A percentile compares a stretch with the other conserved stretches of the same genome.
Evolutionary conservation across 1,284 basidiomycete species (phyloP).

Genomic region (Paramarasmius palmivorus): DNA sequence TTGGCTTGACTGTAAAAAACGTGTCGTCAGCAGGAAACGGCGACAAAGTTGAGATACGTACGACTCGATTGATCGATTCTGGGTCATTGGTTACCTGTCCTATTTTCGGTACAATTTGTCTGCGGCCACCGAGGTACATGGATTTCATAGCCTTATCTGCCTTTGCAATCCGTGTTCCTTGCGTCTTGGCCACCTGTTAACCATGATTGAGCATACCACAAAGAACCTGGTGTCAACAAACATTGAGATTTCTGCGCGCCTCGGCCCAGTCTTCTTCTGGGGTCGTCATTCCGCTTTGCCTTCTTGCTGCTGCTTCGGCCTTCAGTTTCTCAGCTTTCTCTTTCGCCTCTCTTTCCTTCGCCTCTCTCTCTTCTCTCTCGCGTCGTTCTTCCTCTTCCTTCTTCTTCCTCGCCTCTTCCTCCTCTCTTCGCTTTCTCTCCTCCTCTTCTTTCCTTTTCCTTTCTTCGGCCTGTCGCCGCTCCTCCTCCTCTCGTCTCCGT

Average conservation of each 20-base stretch:
- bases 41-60: slow-evolving; percentile 39
- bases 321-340: slow-evolving; percentile 30
- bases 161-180: slow-evolving; percentile 78
- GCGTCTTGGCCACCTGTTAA: slow-evolving; percentile 65
- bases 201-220: slow-evolving; percentile 6
- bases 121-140: slow-evolving; percentile 65
- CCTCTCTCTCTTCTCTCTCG: slow-evolving; percentile 35
- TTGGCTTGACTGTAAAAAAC: slow-evolving; percentile 47
- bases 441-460: slow-evolving; percentile 29
- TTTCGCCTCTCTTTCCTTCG: slow-evolving; percentile 30
- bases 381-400: slow-evolving; percentile 32
- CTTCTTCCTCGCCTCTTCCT: slow-evolving; percentile 25
- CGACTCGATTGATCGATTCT: slow-evolving; percentile 69
- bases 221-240: slow-evolving; percentile 27
- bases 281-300: slow-evolving; percentile 47
- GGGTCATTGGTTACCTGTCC: slow-evolving; percentile 89
- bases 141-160: slow-evolving; percentile 54
- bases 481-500: slow-evolving; percentile 28
- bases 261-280: slow-evolving; percentile 69
- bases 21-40: slow-evolving; percentile 10
- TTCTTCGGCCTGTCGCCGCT: slow-evolving; percentile 36
- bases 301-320: slow-evolving; percentile 30
- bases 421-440: slow-evolving; percentile 29
- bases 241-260: slow-evolving; percentile 63
- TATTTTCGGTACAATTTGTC: slow-evolving; percentile 88